phyloP scores from a whole-genome alignment of 2,329 filamentous ascomycete genomes.

The Capronia epimyces region DNA sequence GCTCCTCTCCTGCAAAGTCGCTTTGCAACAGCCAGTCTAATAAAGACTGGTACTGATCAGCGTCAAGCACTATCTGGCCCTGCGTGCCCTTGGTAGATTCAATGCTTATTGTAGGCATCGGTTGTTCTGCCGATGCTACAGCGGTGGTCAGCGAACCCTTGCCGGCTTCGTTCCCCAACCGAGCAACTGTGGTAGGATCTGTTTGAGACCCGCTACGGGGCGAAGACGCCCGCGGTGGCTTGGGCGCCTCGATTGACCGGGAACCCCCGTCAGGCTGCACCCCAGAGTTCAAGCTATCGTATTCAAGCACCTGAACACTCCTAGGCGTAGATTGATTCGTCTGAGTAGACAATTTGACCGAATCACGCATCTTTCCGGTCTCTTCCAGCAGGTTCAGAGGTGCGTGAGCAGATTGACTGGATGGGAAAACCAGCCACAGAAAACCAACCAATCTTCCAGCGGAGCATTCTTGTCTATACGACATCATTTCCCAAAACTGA shows the following conservation, averaged over 20 bases:
- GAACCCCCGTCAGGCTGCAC: not conserved
- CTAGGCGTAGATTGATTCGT: constrained; percentile 5
- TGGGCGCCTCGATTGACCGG: not conserved
- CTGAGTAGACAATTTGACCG: not conserved
- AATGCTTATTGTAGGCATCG: not conserved
- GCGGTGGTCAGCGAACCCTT: not conserved
- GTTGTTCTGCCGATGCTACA: not conserved
- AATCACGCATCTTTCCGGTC: not conserved
- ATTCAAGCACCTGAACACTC: constrained; percentile 4
- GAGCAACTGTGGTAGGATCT: not conserved
- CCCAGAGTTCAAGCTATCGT: not conserved
- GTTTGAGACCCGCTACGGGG: not conserved
- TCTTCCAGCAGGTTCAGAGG: constrained; percentile 6
- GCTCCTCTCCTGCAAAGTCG: constrained; percentile 24
- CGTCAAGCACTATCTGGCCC: constrained; percentile 17
- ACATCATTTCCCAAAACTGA: constrained; percentile 99
- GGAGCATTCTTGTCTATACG: constrained; percentile 90
- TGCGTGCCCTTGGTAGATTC: not conserved
- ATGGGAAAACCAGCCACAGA: constrained; percentile 81
- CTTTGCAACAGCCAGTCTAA: constrained; percentile 25
- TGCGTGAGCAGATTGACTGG: constrained; percentile 35
- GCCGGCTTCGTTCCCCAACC: not conserved
- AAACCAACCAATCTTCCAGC: constrained; percentile 89
- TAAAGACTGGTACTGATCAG: constrained; percentile 21
- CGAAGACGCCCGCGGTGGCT: constrained; percentile 15